phyloP scores from a whole-genome alignment of 1,139 yeast genomes.

The Pichiaceae sp. region DNA sequence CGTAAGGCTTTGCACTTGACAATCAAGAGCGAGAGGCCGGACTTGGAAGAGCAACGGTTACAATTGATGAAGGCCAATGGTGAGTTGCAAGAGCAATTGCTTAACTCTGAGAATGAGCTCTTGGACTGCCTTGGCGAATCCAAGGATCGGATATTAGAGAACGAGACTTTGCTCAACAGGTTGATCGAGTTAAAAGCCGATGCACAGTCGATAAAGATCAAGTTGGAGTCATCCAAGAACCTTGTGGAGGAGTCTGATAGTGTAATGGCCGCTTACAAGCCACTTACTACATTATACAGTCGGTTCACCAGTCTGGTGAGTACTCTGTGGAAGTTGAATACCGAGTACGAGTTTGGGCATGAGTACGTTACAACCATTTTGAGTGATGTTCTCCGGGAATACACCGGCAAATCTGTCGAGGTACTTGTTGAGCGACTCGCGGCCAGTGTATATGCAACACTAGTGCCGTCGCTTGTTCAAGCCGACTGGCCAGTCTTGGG shows the following conservation, averaged over 20 bases:
- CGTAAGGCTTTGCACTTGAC: conserved; percentile 54
- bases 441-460: conserved; percentile 34
- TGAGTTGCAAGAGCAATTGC: conserved; percentile 48
- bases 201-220: conserved; percentile 43
- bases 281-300: conserved; percentile 50
- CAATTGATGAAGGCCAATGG: conserved; percentile 46
- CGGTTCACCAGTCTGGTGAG: conserved; percentile 39
- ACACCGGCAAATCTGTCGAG: conserved; percentile 7
- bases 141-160: conserved; percentile 60
- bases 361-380: conserved; percentile 37
- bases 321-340: conserved; percentile 32
- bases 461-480: conserved; percentile 43
- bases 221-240: conserved; percentile 44
- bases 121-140: conserved; percentile 50
- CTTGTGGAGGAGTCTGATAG: conserved; percentile 48
- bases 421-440: conserved; percentile 31
- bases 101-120: conserved; percentile 52
- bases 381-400: conserved; percentile 26
- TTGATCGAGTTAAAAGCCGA: conserved; percentile 62
- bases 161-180: conserved; percentile 49
- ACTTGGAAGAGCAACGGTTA: conserved; percentile 49
- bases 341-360: conserved; percentile 54
- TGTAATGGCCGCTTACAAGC: conserved; percentile 37
- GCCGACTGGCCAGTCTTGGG: conserved; percentile 42
- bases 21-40: conserved; percentile 53